A percentile compares a stretch with the other conserved stretches of the same genome.
These are phyloP conservation scores for Trapa incisa DNA, from an alignment of 345 rosid species.

Conservation along the genomic window DNA sequence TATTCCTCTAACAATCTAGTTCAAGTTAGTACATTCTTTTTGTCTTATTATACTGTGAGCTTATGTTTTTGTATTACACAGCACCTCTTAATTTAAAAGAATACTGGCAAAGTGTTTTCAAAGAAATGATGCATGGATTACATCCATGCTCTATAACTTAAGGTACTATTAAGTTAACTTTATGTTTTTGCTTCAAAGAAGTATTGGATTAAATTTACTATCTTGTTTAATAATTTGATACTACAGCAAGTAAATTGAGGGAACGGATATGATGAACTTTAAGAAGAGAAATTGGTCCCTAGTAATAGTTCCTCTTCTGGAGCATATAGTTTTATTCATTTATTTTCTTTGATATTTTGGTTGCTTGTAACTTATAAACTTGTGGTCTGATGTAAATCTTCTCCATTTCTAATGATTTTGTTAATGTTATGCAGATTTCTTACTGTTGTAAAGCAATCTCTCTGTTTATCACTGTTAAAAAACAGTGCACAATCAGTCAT, in stretches of 20 bases:
- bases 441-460: conserved; percentile 68
- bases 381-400: no score
- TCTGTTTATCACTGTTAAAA: conserved; percentile 83
- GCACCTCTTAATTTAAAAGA: no score
- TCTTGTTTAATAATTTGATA: neutral
- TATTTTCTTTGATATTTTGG: neutral
- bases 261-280: neutral
- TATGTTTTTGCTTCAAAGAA: neutral
- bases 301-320: neutral
- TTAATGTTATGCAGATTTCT: conserved; percentile 57
- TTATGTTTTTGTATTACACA: no score
- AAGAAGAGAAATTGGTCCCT: neutral
- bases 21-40: no score
- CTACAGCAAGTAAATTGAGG: neutral
- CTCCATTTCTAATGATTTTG: neutral
- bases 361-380: no score
- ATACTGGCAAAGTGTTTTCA: no score
- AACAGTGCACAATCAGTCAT: conserved; percentile 91
- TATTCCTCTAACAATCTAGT: no score
- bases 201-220: neutral
- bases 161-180: neutral
- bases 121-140: no score
- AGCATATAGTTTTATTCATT: neutral
- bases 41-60: no score
- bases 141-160: neutral